Base-by-base conservation (phyloP, 2,329 filamentous ascomycete genomes). In the Fusarium globosum region DNA sequence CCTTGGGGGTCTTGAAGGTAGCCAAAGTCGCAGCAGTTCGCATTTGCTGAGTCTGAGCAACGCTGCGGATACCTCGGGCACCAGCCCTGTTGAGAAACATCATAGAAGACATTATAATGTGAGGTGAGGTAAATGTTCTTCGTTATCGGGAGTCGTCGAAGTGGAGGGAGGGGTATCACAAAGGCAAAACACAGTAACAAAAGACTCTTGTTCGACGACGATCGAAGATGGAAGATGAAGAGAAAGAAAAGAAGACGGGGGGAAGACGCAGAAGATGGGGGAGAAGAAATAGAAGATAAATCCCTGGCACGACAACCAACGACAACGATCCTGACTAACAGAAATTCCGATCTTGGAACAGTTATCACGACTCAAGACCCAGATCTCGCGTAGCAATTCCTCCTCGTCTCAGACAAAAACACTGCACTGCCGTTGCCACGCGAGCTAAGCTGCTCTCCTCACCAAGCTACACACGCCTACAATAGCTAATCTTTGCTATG, bases 1-100 rank as follows among this genome's bases (percentile, higher is more conserved):
- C 90, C 72, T 91, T 91, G 56, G 96, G 96, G 58, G 95, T 89
- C 86, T 94, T 96, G 89, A 98, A 98, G 69, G 90, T 88, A 56
- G 95, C 95, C 73, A 97, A 87, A 13, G 91, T 92, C 65, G 91
- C 84, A 67, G 81, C 76, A 57, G 79, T 78, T 72, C 79, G 79
- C 65, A 76, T 74, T 77, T 82, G 74, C 77, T 82, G 74, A 51
- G 72, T 70, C 65, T 75, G 69, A 61, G 73, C 68, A 49, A 79
- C 79, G 55, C 71, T 77, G 65, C 81, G 79, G 59, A 82, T 76
- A 71, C 78, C 69, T 64, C 75, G 77, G 68, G 76, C 73, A 51
- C 81, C 79, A 38, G 81, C 80, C 69, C 80, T 76, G 76, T 76
- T 79, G 62, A 83, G 76, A 57, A 81, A 68, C 60, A 79, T 76